Percentiles rank a stretch among this genome's conserved stretches.
phyloP scores from a whole-genome alignment of 257 asterid genomes.

The Solanum chaucha region DNA sequence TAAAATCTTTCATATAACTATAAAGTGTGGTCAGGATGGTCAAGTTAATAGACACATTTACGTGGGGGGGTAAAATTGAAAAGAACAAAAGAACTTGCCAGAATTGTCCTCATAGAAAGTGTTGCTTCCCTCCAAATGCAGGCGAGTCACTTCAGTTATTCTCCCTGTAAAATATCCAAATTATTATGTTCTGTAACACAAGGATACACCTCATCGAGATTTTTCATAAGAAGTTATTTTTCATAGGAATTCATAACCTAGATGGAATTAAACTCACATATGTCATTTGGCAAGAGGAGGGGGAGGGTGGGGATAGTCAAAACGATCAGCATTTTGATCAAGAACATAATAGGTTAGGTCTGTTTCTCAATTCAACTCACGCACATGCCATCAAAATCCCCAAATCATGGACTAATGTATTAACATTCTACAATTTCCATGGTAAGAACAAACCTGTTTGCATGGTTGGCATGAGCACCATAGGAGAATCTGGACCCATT shows the following conservation, averaged over 20 bases:
- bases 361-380: neutral
- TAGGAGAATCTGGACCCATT: constrained; percentile 41
- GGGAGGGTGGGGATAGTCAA: neutral
- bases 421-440: neutral
- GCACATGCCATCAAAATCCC: neutral
- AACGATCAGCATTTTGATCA: neutral
- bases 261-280: neutral
- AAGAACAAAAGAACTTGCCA: constrained; percentile 27
- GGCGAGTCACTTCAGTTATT: constrained; percentile 31
- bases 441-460: constrained; percentile 41
- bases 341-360: neutral
- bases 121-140: constrained; percentile 43
- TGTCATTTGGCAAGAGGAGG: neutral
- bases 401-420: neutral
- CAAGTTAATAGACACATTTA: too few relatives aligned
- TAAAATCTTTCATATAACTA: neutral
- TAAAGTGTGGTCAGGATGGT: neutral
- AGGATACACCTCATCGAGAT: neutral
- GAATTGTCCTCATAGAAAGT: constrained; percentile 43
- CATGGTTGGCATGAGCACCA: constrained; percentile 37
- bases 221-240: neutral
- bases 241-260: neutral
- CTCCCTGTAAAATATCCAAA: constrained; percentile 37
- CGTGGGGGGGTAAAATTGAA: neutral
- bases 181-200: neutral